These are phyloP conservation scores for Coniochaeta sp. DNA, from an alignment of 2,329 filamentous ascomycete genomes.

Conservation along the genomic window DNA sequence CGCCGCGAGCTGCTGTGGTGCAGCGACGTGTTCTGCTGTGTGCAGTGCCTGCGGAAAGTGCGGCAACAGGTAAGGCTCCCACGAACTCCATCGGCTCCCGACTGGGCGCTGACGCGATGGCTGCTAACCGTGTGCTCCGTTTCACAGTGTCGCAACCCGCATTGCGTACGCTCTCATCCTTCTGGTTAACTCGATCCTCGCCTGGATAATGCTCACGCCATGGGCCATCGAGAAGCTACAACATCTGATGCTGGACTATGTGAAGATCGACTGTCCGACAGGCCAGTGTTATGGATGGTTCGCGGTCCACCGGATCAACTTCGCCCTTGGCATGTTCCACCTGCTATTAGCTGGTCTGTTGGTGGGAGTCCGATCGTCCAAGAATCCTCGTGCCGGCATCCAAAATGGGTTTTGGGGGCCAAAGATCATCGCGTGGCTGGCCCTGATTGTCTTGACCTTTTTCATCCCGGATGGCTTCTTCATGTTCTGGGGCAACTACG, in stretches of 20 bases:
- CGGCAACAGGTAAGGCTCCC: slow-evolving; percentile 67
- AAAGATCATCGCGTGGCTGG: slow-evolving; percentile 85
- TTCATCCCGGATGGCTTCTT: slow-evolving; percentile 94
- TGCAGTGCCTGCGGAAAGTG: slow-evolving; percentile 96
- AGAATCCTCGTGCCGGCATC: slow-evolving; percentile 76
- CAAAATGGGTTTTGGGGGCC: slow-evolving; percentile 99
- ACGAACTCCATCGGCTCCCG: not conserved
- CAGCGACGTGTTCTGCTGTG: slow-evolving; percentile 90
- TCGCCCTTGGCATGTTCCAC: slow-evolving; percentile 91
- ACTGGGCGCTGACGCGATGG: not conserved
- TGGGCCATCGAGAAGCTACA: slow-evolving; percentile 97
- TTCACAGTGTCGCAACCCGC: slow-evolving; percentile 78
- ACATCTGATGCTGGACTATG: slow-evolving; percentile 86
- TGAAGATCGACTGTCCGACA: slow-evolving; percentile 87
- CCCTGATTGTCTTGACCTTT: slow-evolving; percentile 83
- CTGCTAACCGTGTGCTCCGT: slow-evolving; percentile 1
- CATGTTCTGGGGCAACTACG: slow-evolving; percentile 91
- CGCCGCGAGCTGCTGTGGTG: slow-evolving; percentile 87
- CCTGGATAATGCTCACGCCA: slow-evolving; percentile 98
- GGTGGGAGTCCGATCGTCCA: slow-evolving; percentile 79
- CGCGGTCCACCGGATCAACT: slow-evolving; percentile 95
- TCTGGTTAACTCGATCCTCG: slow-evolving; percentile 90
- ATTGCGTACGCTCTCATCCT: slow-evolving; percentile 94
- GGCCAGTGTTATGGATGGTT: slow-evolving; percentile 93
- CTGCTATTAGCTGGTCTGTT: slow-evolving; percentile 77